Evolutionary conservation across 306 rosid genomes (phyloP).

Genomic region (Trichosanthes cucumerina): DNA sequence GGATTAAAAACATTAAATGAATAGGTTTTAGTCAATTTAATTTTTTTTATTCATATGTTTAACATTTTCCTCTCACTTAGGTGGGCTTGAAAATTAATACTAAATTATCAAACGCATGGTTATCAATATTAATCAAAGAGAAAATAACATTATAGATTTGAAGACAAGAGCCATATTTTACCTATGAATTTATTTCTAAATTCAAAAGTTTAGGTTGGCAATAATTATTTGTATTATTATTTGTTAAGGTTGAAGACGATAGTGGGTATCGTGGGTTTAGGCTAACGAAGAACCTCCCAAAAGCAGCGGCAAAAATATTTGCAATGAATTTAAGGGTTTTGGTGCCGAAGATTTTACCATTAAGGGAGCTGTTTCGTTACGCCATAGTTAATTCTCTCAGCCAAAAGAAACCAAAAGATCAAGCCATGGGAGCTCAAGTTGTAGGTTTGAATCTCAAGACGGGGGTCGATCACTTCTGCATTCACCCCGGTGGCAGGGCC

Average conservation of each 20-base stretch:
- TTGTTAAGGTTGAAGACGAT: constrained; percentile 32
- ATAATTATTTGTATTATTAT: not conserved
- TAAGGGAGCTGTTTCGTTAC: constrained; percentile 32
- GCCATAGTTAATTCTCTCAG: not conserved
- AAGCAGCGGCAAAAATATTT: constrained; percentile 51
- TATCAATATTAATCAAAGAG: no score
- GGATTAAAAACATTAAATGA: no score
- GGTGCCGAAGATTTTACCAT: constrained; percentile 47
- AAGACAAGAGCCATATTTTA: no score
- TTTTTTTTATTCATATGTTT: no score
- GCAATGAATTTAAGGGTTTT: constrained; percentile 36
- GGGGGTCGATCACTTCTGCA: constrained; percentile 62
- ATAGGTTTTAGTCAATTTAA: no score
- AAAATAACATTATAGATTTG: no score
- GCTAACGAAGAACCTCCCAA: constrained; percentile 57
- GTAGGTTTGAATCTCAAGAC: constrained; percentile 36
- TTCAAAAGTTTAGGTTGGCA: no score
- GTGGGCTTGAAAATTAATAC: no score
- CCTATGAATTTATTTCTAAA: no score
- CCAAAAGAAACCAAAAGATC: not conserved
- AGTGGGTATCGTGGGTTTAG: constrained; percentile 46
- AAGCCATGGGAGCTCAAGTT: not conserved
- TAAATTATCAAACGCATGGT: no score
- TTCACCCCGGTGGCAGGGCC: constrained; percentile 74
- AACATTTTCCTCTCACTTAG: no score